Evolutionary conservation across 257 asterid genomes (phyloP), one percentile per base, ranked within the genome.

Genomic region (Lycium ferocissimum): DNA sequence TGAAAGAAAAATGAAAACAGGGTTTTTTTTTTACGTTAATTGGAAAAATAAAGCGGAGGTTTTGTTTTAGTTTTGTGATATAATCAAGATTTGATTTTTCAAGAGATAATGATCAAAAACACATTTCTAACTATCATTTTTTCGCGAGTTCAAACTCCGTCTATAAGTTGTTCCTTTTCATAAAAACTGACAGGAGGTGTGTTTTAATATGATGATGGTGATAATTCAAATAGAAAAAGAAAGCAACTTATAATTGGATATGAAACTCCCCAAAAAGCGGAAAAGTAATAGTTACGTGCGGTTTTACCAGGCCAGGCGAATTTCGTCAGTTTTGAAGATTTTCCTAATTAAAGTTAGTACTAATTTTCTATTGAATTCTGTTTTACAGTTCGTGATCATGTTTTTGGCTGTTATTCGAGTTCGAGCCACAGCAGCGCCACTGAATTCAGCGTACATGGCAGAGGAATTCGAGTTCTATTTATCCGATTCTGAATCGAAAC

Each of bases 401-500:
- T 97, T 97, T 89, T 65, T 97, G 91, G 94, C 98, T 5, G 98
- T 94, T 83, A 88, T 92, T 79, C 97, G 99, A 15, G 96, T 87
- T 78, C 86, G 97, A 71, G 99, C 98, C 1, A 95, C 97, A 81
- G 99, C 97, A 56, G 99, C 98, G 72, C 99, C 99, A 58, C 90
- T 97, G 70, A 97, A 97, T 85, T 83, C 97, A n/a, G 98, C 98
- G n/a, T 97, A 97, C 93, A 95, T 98, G n/a, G 90, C 86, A 7
- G 99, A 97, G 40, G 99, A 97, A 84, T 95, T 97, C 88, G 98
- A 93, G 82, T 97, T 95, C 85, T 97, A 97, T 87, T 66, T 97
- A 56, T 94, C 98, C 0, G 99, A 97, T 85, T 94, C 99, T 0
- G 98, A 92, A 85, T 95, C 99, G 2, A 95, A 92, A 86, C 85